phyloP scores from a whole-genome alignment of 106 monocot genomes.

The Triglochin maritima region DNA sequence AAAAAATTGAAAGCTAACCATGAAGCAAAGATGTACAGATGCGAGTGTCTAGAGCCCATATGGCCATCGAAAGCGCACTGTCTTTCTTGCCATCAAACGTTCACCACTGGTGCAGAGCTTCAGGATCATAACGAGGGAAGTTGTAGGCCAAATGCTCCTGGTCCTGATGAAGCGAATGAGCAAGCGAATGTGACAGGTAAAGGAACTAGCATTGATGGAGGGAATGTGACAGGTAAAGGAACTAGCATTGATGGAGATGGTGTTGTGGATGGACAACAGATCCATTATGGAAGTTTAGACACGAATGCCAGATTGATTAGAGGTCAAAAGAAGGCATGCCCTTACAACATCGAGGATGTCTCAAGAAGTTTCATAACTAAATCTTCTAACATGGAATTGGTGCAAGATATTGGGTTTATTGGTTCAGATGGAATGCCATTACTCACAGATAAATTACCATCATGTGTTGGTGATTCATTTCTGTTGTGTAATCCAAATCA shows the following conservation, averaged over 20 bases:
- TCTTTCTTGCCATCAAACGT: conserved; percentile 70
- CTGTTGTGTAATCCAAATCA: conserved; percentile 10
- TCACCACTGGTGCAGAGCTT: conserved; percentile 32
- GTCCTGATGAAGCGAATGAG: conserved; percentile 40
- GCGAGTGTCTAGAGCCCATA: conserved; percentile 85
- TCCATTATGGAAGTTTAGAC: conserved; percentile 26
- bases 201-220: conserved; percentile 29
- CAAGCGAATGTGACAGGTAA: conserved; percentile 35
- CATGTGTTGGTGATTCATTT: conserved; percentile 27
- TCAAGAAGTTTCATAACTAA: conserved; percentile 48
- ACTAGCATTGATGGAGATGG: conserved; percentile 28
- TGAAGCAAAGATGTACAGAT: conserved; percentile 71
- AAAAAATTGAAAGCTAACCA: conserved; percentile 45
- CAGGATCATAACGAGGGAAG: conserved; percentile 61
- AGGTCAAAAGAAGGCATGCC: conserved; percentile 41
- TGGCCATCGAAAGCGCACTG: conserved; percentile 89
- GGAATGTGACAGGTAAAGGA: conserved; percentile 34
- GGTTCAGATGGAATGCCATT: conserved; percentile 63
- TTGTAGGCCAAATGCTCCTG: conserved; percentile 26
- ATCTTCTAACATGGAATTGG: conserved; percentile 64
- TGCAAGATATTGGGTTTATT: conserved; percentile 82
- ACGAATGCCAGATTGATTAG: conserved; percentile 19
- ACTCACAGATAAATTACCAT: conserved; percentile 25
- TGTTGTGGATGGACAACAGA: conserved; percentile 14
- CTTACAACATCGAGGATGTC: conserved; percentile 62